These are phyloP conservation scores for Tolypocladium nubicola DNA, from an alignment of 2,329 filamentous ascomycete genomes.

Conservation along the genomic window DNA sequence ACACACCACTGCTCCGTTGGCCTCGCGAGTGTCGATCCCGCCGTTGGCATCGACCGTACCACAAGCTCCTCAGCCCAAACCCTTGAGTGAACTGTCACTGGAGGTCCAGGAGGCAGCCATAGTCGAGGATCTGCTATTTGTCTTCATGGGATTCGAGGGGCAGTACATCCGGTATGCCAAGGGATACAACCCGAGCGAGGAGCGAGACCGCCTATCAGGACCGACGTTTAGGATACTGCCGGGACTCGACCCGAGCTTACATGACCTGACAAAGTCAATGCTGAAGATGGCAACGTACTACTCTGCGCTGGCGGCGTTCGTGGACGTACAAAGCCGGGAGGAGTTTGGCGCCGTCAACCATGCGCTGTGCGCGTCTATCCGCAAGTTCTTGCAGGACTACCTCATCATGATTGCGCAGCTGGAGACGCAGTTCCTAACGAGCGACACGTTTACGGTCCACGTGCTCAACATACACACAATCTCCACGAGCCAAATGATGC, in stretches of 20 bases:
- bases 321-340: constrained; percentile 86
- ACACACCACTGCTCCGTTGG: constrained; percentile 61
- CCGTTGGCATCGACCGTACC: constrained; percentile 70
- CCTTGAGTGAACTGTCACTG: constrained; percentile 61
- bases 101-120: constrained; percentile 80
- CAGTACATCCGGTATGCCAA: constrained; percentile 86
- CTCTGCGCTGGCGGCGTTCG: constrained; percentile 79
- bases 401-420: constrained; percentile 85
- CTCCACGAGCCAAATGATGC: constrained; percentile 82
- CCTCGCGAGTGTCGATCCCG: constrained; percentile 49
- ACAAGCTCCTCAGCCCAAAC: constrained; percentile 56
- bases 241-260: constrained; percentile 82
- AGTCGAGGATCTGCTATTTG: constrained; percentile 82
- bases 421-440: constrained; percentile 85
- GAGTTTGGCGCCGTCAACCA: constrained; percentile 94
- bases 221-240: constrained; percentile 70
- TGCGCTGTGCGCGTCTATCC: constrained; percentile 87
- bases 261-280: constrained; percentile 81
- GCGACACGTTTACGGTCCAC: constrained; percentile 81
- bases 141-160: constrained; percentile 98
- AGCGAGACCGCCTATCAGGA: constrained; percentile 78
- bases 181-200: constrained; percentile 70
- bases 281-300: constrained; percentile 92
- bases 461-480: constrained; percentile 87
- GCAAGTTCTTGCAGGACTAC: constrained; percentile 87